These are phyloP conservation scores for Termitomyces titanicus DNA, from an alignment of 768 basidiomycete species.

Conservation along the genomic window DNA sequence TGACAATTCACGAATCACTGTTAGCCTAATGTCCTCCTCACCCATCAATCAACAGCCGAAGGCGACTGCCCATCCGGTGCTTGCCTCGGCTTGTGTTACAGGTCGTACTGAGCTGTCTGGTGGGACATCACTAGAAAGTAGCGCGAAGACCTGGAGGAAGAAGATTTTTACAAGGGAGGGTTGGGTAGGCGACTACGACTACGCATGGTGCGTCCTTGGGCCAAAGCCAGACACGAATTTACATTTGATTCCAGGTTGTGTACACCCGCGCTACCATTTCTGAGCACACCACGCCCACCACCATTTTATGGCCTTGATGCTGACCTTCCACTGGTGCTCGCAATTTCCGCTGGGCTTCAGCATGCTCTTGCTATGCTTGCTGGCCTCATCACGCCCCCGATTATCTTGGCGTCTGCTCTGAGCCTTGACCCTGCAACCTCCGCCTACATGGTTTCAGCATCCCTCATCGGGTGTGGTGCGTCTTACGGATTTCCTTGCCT, in stretches of 20 bases:
- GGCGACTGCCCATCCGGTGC: conserved; percentile 8
- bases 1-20: no score
- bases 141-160: conserved; percentile 17
- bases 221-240: neutral
- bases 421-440: conserved; percentile 55
- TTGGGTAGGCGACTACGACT: conserved; percentile 86
- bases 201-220: conserved; percentile 42
- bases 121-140: neutral
- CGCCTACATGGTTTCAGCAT: conserved; percentile 79
- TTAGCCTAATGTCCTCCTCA: conserved; percentile 5
- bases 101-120: neutral
- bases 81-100: conserved; percentile 1
- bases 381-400: conserved; percentile 79
- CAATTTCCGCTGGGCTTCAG: conserved; percentile 69
- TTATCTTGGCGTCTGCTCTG: conserved; percentile 68
- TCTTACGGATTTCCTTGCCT: neutral
- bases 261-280: conserved; percentile 62
- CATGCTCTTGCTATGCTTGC: conserved; percentile 83
- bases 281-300: conserved; percentile 38
- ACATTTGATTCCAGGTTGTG: conserved; percentile 45
- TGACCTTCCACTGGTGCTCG: conserved; percentile 69
- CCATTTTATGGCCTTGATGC: conserved; percentile 77
- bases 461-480: conserved; percentile 74
- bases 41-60: conserved; percentile 12
- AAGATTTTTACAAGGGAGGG: conserved; percentile 49